Evolutionary conservation across 257 asterid genomes (phyloP).

Genomic region (Gynochthodes officinalis): DNA sequence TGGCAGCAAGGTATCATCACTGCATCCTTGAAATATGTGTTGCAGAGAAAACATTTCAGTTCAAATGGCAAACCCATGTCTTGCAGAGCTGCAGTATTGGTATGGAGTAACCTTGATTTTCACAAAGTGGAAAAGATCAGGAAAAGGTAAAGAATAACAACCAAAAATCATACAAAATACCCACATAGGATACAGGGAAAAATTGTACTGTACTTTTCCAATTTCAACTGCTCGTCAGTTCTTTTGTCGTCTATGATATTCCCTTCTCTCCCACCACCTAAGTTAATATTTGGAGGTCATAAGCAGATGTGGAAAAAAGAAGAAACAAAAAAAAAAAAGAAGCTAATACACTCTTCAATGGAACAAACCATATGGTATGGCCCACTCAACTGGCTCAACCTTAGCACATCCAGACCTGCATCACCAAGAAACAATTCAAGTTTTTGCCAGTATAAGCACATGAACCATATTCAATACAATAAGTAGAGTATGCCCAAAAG

Average conservation of each 20-base stretch:
- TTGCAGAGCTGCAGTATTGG: slow-evolving; percentile 36
- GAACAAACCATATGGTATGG: slow-evolving; percentile 43
- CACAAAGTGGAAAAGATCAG: slow-evolving; percentile 27
- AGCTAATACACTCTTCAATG: slow-evolving; percentile 1
- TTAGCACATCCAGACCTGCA: slow-evolving; percentile 47
- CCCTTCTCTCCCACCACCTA: slow-evolving; percentile 48
- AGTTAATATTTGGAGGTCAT: slow-evolving; percentile 15
- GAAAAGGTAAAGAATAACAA: slow-evolving; percentile 5
- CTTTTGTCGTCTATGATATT: slow-evolving; percentile 24
- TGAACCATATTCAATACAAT: not conserved
- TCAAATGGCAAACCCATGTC: slow-evolving; percentile 48
- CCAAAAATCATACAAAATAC: slow-evolving; percentile 7
- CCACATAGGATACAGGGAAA: not conserved
- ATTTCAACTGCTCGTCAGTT: slow-evolving; percentile 36
- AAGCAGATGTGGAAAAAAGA: slow-evolving; percentile 15
- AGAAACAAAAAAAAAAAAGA: slow-evolving; percentile 6
- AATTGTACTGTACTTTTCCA: slow-evolving; percentile 40
- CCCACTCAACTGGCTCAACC: slow-evolving; percentile 35
- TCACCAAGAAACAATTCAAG: not conserved
- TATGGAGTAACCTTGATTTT: slow-evolving; percentile 30
- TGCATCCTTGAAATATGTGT: slow-evolving; percentile 72
- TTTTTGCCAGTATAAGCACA: not conserved
- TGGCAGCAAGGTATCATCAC: slow-evolving; percentile 98
- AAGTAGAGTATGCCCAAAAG: not conserved
- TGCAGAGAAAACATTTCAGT: slow-evolving; percentile 73